Percentiles rank a stretch among this genome's conserved stretches.
These are phyloP conservation scores for Silene uniflora DNA, from an alignment of 148 eudicot species.

Conservation along the genomic window DNA sequence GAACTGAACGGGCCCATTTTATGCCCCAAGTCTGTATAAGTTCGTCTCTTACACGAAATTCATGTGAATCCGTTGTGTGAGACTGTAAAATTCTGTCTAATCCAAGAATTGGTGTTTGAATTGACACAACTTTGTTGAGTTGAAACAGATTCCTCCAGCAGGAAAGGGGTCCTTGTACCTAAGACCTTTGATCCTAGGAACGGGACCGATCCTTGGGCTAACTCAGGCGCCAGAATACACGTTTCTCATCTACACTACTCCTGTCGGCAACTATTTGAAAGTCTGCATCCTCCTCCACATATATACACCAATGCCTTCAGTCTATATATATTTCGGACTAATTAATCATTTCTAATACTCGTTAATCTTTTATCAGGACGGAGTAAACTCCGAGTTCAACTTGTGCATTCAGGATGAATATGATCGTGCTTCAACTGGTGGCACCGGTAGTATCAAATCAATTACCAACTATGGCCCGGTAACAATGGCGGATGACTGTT, in stretches of 20 bases:
- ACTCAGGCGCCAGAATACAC: constrained; percentile 75
- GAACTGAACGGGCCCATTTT: too few relatives aligned
- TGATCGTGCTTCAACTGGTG: constrained; percentile 75
- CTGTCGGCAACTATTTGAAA: constrained; percentile 75
- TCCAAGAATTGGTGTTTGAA: background rate
- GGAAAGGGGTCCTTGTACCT: constrained; percentile 81
- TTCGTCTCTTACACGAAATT: too few relatives aligned
- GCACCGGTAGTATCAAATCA: constrained; percentile 76
- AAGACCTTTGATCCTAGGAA: constrained; percentile 81
- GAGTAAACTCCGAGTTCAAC: constrained; percentile 48
- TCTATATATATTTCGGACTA: background rate
- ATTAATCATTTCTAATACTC: background rate
- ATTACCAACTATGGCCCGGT: constrained; percentile 86
- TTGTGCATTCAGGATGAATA: constrained; percentile 62
- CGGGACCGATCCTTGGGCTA: constrained; percentile 61
- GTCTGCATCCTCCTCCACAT: constrained; percentile 24
- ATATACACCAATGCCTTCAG: background rate
- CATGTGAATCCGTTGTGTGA: too few relatives aligned
- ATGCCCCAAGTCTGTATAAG: too few relatives aligned
- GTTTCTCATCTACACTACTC: constrained; percentile 74
- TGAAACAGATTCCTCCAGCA: constrained; percentile 69
- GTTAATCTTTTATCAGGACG: constrained; percentile 40
- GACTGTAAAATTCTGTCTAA: background rate
- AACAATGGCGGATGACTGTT: constrained; percentile 1
- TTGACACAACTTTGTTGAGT: background rate